Base-by-base conservation (phyloP, 768 basidiomycete species). In the Collybiopsis confluens region DNA sequence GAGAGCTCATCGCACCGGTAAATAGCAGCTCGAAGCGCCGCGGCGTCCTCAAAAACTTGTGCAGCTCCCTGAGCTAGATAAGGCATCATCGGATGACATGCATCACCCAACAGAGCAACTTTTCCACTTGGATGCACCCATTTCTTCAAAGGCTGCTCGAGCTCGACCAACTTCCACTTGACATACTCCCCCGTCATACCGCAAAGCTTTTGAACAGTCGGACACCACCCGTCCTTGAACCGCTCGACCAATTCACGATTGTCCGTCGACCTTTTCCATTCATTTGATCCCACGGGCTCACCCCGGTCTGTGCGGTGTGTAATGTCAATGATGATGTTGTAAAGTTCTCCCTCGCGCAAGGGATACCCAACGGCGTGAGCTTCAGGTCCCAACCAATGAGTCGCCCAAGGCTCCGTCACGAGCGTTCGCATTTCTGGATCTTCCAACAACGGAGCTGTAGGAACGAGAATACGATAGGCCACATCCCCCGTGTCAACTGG, bases 41-140 rank as follows among this genome's bases (percentile, higher is more conserved):
- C 68, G 1, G 64, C 72, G 53, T 76, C 73, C 50, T 77, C 73
- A 23, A 73, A 65, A 1, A 71, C 73, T 45, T 73, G 70, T 1
- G 74, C 68, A 2, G 72, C 73, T 4, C 73, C 74, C 56, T 72
- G 66, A 1, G 53, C 48, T 11, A 56, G 52, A 41, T 56, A 51
- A 3, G 45, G 16, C 36, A 52, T 46, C 35, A 58, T 59, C 2
- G 61, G 57, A 57, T 74, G 73, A 24, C 66, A 69, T 1, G 70
- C 65, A 45, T 73, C 72, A 16, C 71, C 72, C n/a, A 70, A 52
- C 33, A 70, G 59, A 6, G 69, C 67, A 6, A 68, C 55, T 27
- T 65, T 59, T 2, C 63, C 60, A 18, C 66, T 64, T 2, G 45
- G 45, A 45, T 45, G 45, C 18, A 76, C 62, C 74, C 73, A 77